These are phyloP conservation scores for Dioscorea cayenensis DNA, from an alignment of 116 monocot genomes.

Conservation along the genomic window DNA sequence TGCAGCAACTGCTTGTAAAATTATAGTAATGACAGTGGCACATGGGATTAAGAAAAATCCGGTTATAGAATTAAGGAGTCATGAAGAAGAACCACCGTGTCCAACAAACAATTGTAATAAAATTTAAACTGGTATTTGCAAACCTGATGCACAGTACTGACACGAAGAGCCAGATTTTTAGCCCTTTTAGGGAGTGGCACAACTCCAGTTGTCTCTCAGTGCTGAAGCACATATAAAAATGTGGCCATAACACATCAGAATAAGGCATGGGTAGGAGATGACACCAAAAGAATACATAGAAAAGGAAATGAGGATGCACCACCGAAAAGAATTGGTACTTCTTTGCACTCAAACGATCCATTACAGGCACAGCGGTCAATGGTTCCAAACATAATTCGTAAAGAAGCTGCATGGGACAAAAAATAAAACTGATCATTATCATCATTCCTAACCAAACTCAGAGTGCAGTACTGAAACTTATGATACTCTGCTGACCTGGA, in stretches of 20 bases:
- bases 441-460: constrained; percentile 1
- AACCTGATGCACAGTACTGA: constrained; percentile 96
- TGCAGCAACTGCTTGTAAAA: too few relatives aligned
- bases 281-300: neutral
- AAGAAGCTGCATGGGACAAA: constrained; percentile 54
- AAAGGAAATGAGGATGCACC: constrained; percentile 33
- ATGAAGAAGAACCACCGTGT: neutral
- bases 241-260: neutral
- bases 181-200: constrained; percentile 82
- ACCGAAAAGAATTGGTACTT: constrained; percentile 79
- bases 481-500: constrained; percentile 49
- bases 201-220: constrained; percentile 51
- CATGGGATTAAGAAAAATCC: neutral
- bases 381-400: constrained; percentile 91
- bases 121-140: neutral
- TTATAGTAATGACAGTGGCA: too few relatives aligned
- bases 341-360: constrained; percentile 71
- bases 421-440: neutral
- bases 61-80: neutral
- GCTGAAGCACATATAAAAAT: constrained; percentile 33
- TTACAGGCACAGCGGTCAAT: constrained; percentile 53
- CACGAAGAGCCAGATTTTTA: constrained; percentile 66
- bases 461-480: neutral
- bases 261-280: neutral
- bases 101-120: neutral